Conservation (phyloP, 1,139 yeast species). For the Scheffersomyces lignicola region DNA sequence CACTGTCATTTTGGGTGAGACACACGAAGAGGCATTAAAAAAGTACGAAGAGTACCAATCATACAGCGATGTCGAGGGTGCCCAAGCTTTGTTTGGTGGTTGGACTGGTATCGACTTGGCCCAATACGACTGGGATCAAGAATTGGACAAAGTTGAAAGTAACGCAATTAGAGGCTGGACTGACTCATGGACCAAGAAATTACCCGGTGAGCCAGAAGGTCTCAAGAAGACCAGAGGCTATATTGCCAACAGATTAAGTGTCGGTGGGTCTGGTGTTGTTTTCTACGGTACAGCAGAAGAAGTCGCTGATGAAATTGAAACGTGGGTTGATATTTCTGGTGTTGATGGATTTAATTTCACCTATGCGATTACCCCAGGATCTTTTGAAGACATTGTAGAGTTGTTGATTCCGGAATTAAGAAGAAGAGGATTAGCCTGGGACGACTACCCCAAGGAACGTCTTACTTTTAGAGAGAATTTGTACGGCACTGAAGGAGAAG, state of each 20-base stretch:
- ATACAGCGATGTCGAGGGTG: constrained; percentile 34
- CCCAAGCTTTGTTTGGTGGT: constrained; percentile 35
- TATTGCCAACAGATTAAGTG: constrained; percentile 21
- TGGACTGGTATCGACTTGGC: constrained; percentile 36
- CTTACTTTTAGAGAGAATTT: constrained; percentile 23
- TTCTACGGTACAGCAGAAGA: constrained; percentile 22
- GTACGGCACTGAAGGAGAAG: constrained; percentile 21
- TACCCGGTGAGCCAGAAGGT: constrained; percentile 25
- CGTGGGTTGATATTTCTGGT: constrained; percentile 27
- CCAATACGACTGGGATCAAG: constrained; percentile 28
- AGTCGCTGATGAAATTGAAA: constrained; percentile 29
- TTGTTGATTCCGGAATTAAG: constrained; percentile 24
- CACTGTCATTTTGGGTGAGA: constrained; percentile 30
- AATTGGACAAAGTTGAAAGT: constrained; percentile 24
- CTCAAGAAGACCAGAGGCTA: constrained; percentile 24
- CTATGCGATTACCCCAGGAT: constrained; percentile 25
- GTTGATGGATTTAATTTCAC: constrained; percentile 30
- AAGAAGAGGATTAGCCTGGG: constrained; percentile 26
- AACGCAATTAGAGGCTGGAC: constrained; percentile 28
- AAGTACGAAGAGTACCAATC: constrained; percentile 27
- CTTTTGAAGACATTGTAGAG: constrained; percentile 26
- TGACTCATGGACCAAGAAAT: constrained; percentile 26
- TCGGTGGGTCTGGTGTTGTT: constrained; percentile 26
- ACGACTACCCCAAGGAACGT: constrained; percentile 25
- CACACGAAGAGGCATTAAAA: constrained; percentile 34